Conservation (phyloP, 345 rosid species). For the Gossypium ekmanianum region DNA sequence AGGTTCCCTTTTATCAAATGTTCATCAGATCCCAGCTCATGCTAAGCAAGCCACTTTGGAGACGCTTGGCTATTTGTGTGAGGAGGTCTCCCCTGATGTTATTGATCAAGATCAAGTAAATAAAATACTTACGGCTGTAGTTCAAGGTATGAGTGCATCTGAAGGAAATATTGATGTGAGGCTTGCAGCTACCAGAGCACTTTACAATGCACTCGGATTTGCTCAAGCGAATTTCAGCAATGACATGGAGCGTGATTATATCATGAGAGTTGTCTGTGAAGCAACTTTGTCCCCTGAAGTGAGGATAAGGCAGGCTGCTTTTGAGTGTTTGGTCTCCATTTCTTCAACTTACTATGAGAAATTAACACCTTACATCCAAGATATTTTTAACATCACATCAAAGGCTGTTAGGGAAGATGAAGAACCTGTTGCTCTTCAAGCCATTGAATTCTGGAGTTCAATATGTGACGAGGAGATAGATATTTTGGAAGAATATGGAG, state of each 20-base stretch:
- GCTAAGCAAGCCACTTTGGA: constrained; percentile 73
- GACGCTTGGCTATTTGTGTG: constrained; percentile 75
- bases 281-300: constrained; percentile 55
- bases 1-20: constrained; percentile 53
- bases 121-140: constrained; percentile 68
- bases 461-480: constrained; percentile 70
- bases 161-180: constrained; percentile 56
- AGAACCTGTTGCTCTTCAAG: constrained; percentile 63
- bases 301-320: constrained; percentile 62
- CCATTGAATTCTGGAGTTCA: constrained; percentile 71
- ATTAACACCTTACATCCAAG: constrained; percentile 46
- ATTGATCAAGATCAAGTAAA: constrained; percentile 76
- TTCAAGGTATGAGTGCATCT: constrained; percentile 60
- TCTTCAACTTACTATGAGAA: constrained; percentile 50
- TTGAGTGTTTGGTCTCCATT: constrained; percentile 64
- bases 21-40: constrained; percentile 60
- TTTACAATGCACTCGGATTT: constrained; percentile 57
- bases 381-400: constrained; percentile 51
- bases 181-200: constrained; percentile 60
- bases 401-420: constrained; percentile 61
- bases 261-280: constrained; percentile 66
- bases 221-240: constrained; percentile 65
- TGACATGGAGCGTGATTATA: constrained; percentile 66
- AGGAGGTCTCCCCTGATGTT: constrained; percentile 70
- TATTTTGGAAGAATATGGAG: constrained; percentile 42